These are phyloP conservation scores for Penicillium fimorum DNA, from an alignment of 495 filamentous ascomycete species.

Conservation along the genomic window DNA sequence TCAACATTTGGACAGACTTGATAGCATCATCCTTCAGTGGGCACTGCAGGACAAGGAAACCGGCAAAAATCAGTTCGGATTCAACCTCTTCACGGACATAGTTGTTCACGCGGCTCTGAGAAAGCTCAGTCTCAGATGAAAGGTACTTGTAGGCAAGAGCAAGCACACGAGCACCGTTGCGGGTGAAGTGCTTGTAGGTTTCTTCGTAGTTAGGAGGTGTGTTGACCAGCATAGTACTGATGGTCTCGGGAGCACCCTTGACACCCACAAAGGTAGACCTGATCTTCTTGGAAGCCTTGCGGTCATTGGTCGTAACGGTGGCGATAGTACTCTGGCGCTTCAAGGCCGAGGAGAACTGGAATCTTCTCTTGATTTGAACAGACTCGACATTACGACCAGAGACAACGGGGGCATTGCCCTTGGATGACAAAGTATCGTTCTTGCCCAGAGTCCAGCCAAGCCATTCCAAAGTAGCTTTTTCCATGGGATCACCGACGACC, in stretches of 20 bases:
- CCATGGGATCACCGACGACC: constrained; percentile 97
- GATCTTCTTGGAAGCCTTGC: constrained; percentile 65
- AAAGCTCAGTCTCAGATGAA: constrained; percentile 73
- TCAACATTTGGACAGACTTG: constrained; percentile 91
- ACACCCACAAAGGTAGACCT: constrained; percentile 87
- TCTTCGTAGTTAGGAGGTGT: constrained; percentile 91
- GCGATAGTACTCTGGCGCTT: constrained; percentile 96
- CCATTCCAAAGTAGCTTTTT: constrained; percentile 87
- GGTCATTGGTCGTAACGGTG: constrained; percentile 65
- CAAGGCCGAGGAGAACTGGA: constrained; percentile 96
- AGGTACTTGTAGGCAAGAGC: constrained; percentile 93
- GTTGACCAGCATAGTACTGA: constrained; percentile 83
- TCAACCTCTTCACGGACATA: constrained; percentile 91
- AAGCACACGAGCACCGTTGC: constrained; percentile 89
- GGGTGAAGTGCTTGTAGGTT: constrained; percentile 96
- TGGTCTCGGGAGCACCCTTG: constrained; percentile 96
- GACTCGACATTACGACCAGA: constrained; percentile 49
- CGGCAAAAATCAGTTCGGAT: constrained; percentile 79
- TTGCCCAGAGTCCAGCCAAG: constrained; percentile 89
- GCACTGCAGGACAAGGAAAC: constrained; percentile 93
- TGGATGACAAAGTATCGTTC: constrained; percentile 70
- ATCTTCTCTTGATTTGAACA: constrained; percentile 92
- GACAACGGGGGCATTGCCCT: constrained; percentile 46
- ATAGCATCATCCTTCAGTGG: constrained; percentile 96
- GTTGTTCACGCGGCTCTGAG: constrained; percentile 82